A percentile compares a stretch with the other conserved stretches of the same genome.
Evolutionary conservation across 371 early-diverging fungal genomes (phyloP).

Genomic region (Capillidium heterosporum): DNA sequence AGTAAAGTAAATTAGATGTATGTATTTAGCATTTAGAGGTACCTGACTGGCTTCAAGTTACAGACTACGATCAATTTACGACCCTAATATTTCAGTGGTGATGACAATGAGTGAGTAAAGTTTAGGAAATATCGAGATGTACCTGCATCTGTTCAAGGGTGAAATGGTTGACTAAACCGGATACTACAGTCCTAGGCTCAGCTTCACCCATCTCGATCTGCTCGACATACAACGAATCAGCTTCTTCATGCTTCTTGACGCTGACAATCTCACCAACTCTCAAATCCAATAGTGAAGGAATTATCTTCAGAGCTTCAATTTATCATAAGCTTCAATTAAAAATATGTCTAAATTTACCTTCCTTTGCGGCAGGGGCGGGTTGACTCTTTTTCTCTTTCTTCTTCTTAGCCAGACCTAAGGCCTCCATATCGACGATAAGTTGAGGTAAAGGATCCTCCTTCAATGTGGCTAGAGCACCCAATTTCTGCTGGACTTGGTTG

Average conservation of each 20-base stretch:
- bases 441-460: neutral
- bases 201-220: constrained; percentile 81
- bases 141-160: constrained; percentile 70
- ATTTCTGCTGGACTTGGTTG: constrained; percentile 10
- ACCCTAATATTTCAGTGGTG: constrained; percentile 9
- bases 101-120: neutral
- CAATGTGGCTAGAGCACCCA: neutral
- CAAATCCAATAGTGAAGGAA: constrained; percentile 74
- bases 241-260: constrained; percentile 78
- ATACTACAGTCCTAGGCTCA: constrained; percentile 72
- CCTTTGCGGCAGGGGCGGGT: constrained; percentile 10
- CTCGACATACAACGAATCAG: constrained; percentile 88
- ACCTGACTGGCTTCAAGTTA: constrained; percentile 83
- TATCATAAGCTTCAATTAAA: neutral
- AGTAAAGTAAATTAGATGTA: neutral
- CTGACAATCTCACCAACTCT: constrained; percentile 77
- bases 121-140: constrained; percentile 11
- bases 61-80: constrained; percentile 45
- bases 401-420: constrained; percentile 15
- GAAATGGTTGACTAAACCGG: constrained; percentile 84
- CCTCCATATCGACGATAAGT: constrained; percentile 11
- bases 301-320: constrained; percentile 17
- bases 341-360: constrained; percentile 16
- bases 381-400: constrained; percentile 41
- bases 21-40: neutral